Percentiles rank a stretch among this genome's conserved stretches.
These are phyloP conservation scores for Serendipita sp. DNA, from an alignment of 768 basidiomycete species.

Conservation along the genomic window DNA sequence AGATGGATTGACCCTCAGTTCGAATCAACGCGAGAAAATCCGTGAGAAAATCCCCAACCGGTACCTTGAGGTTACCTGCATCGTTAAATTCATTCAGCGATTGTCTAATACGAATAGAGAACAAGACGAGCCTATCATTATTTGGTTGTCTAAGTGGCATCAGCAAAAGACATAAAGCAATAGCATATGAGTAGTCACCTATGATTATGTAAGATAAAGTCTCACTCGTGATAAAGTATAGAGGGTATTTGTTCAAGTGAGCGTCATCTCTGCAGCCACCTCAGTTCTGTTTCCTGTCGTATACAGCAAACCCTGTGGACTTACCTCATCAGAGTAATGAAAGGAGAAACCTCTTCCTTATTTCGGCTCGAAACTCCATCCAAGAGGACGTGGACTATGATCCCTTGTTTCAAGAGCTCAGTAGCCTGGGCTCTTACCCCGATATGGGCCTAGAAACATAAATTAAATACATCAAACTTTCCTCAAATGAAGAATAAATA, in stretches of 20 bases:
- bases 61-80: too few relatives aligned
- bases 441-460: slow-evolving; percentile 25
- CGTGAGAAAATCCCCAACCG: slow-evolving; percentile 19
- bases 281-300: too few relatives aligned
- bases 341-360: slow-evolving; percentile 49
- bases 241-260: slow-evolving; percentile 35
- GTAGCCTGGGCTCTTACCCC: slow-evolving; percentile 80
- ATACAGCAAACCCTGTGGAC: not conserved
- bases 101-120: too few relatives aligned
- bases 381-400: slow-evolving; percentile 52
- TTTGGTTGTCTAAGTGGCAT: slow-evolving; percentile 29
- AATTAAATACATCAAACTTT: not conserved
- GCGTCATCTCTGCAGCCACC: not conserved
- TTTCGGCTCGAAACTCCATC: slow-evolving; percentile 78
- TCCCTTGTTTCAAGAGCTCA: slow-evolving; percentile 48
- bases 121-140: slow-evolving; percentile 35
- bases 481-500: slow-evolving; percentile 20
- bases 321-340: slow-evolving; percentile 54
- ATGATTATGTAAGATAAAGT: slow-evolving; percentile 65
- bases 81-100: too few relatives aligned
- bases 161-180: slow-evolving; percentile 7
- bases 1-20: too few relatives aligned
- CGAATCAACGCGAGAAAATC: too few relatives aligned
- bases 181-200: slow-evolving; percentile 25
- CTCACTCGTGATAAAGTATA: slow-evolving; percentile 64